These are phyloP conservation scores for Taphrina wiesneri DNA, from an alignment of 1,139 yeast genomes.

Conservation along the genomic window DNA sequence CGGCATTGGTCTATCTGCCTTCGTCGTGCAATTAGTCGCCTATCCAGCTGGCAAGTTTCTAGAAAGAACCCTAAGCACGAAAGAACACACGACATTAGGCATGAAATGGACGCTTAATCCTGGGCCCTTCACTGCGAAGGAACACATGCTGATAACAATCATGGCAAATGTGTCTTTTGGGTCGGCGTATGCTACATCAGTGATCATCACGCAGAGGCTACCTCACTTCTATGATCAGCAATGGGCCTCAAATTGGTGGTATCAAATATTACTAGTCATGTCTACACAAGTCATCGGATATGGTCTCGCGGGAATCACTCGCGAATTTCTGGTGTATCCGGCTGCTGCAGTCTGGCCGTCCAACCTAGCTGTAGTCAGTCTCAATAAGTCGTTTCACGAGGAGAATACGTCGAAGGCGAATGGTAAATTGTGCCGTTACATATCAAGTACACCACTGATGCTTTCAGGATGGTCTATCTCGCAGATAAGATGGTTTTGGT, in stretches of 20 bases:
- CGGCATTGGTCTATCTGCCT: conserved; percentile 56
- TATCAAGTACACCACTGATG: conserved; percentile 43
- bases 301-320: conserved; percentile 62
- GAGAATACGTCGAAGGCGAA: conserved; percentile 52
- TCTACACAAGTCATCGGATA: conserved; percentile 55
- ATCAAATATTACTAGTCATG: conserved; percentile 55
- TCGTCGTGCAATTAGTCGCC: conserved; percentile 55
- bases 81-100: conserved; percentile 51
- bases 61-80: conserved; percentile 53
- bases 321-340: conserved; percentile 64
- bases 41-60: conserved; percentile 49
- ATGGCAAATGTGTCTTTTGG: conserved; percentile 62
- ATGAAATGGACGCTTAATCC: conserved; percentile 53
- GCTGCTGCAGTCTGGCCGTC: conserved; percentile 68
- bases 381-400: conserved; percentile 33
- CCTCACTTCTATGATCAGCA: conserved; percentile 50
- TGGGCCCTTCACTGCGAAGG: conserved; percentile 68
- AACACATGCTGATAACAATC: conserved; percentile 62
- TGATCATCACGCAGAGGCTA: conserved; percentile 51
- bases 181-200: conserved; percentile 54
- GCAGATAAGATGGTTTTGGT: conserved; percentile 53
- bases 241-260: conserved; percentile 54
- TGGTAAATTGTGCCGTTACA: not conserved
- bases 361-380: conserved; percentile 44
- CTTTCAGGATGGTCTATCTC: conserved; percentile 60